Evolutionary conservation across 1,139 yeast genomes (phyloP).

Genomic region (Blastobotrys indianensis): DNA sequence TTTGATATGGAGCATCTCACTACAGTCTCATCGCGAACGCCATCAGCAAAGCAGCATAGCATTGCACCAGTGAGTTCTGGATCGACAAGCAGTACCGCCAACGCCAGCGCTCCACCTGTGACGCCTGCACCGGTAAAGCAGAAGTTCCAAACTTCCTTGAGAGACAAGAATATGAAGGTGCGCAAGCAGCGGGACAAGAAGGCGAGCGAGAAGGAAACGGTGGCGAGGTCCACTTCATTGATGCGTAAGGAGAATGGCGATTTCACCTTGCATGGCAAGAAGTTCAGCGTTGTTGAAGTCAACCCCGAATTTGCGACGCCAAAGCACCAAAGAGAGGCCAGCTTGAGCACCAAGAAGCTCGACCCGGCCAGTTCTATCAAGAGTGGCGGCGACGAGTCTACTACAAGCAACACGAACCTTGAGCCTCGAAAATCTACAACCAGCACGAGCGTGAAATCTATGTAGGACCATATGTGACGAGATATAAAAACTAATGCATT

Average conservation of each 20-base stretch:
- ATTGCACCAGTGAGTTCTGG: neutral
- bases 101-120: neutral
- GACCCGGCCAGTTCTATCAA: too few relatives aligned
- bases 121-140: slow-evolving; percentile 8
- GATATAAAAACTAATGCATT: too few relatives aligned
- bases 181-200: slow-evolving; percentile 8
- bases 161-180: slow-evolving; percentile 10
- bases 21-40: slow-evolving; percentile 2
- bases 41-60: slow-evolving; percentile 6
- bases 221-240: slow-evolving; percentile 26
- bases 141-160: slow-evolving; percentile 14
- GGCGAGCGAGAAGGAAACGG: slow-evolving; percentile 7
- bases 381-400: too few relatives aligned
- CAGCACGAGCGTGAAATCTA: too few relatives aligned
- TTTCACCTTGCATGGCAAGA: slow-evolving; percentile 31
- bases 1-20: neutral
- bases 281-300: slow-evolving; percentile 32
- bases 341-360: slow-evolving; percentile 2
- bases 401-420: too few relatives aligned
- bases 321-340: slow-evolving; percentile 19
- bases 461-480: too few relatives aligned
- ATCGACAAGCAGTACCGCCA: neutral
- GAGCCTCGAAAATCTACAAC: too few relatives aligned
- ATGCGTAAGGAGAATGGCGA: slow-evolving; percentile 27
- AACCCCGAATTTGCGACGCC: slow-evolving; percentile 30